phyloP scores from a whole-genome alignment of 345 rosid species.

The Brassica cretica region DNA sequence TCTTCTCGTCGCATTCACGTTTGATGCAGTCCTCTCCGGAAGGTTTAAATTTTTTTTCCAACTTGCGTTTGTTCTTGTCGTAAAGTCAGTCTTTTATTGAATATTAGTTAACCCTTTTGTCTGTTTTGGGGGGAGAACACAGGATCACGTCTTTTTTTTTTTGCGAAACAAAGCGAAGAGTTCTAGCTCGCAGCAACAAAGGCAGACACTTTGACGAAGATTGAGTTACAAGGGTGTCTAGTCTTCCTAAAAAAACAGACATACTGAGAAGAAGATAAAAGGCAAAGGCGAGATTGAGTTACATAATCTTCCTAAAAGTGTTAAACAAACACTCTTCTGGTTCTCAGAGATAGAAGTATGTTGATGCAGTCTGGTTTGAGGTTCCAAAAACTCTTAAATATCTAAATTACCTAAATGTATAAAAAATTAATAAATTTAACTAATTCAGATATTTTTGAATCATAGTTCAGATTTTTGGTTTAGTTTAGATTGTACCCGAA shows the following conservation, averaged over 20 bases:
- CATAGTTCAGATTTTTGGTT: too few species aligned
- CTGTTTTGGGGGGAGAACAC: conserved; percentile 35
- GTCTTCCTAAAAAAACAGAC: neutral
- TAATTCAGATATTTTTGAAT: too few species aligned
- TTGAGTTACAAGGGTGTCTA: too few species aligned
- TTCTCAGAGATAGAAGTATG: conserved; percentile 58
- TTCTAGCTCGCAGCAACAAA: conserved; percentile 55
- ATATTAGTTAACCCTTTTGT: neutral
- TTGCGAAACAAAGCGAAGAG: conserved; percentile 57
- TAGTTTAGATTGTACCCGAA: too few species aligned
- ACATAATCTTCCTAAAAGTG: conserved; percentile 60
- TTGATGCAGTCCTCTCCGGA: conserved; percentile 71
- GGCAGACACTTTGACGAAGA: conserved; percentile 42
- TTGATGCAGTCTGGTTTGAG: conserved; percentile 45
- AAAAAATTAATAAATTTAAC: too few species aligned
- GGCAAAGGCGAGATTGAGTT: conserved; percentile 34
- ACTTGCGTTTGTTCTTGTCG: neutral
- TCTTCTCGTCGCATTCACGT: conserved; percentile 64
- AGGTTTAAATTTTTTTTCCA: conserved; percentile 41
- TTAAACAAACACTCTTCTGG: conserved; percentile 64
- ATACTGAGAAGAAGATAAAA: neutral
- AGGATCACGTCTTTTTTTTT: conserved; percentile 70
- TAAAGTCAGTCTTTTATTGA: neutral
- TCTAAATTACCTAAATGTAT: too few species aligned
- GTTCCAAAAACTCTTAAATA: too few species aligned